Evolutionary conservation across 169 alveolate genomes (phyloP), one percentile per base, ranked within the genome.

Genomic region (Plasmodium ovale): DNA sequence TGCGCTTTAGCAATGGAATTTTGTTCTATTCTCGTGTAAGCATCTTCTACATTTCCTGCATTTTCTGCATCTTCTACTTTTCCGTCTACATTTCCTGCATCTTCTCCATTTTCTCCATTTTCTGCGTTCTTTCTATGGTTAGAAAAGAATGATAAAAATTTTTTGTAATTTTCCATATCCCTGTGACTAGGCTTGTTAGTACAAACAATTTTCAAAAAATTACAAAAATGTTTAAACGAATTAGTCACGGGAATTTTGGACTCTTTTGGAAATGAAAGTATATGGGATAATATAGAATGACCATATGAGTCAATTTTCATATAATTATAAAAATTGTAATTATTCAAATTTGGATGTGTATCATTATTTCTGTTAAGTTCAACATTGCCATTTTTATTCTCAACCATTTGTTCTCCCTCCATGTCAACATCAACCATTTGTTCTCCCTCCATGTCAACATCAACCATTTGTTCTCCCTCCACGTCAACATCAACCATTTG

Each of bases 271-370:
- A 85, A 85, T 3, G 85, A 54, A 14, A 85, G 23, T 25, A 85
- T 53, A 53, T 67, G 49, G 1, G 73, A 56, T 64, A 85, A 44
- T 27, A 85, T 85, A 39, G 67, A 39, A 62, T 58, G 69, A 2
- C 91, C 91, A 60, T 69, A 35, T 85, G 49, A 56, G 16, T 85
- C 87, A 16, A 85, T 60, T 42, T 69, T 70, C n/a, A 85, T n/a
- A 25, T 85, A 44, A 25, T 85, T 72, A 59, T 69, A 69, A 69
- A 85, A 85, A 69, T 85, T 85, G 37, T 85, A 85, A 59, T 85
- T 85, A 64, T 85, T 85, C 49, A 85, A 35, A 21, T 56, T 85
- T 14, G 25, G 0, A 27, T 19, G 5, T 39, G 14, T 68, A 0
- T 39, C 33, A 9, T 16, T 47, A 42, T 39, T 42, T 10, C 1